Evolutionary conservation across 352 stramenopile genomes (phyloP), one percentile per base, ranked within the genome.

Genomic region (Pythium monospermum): DNA sequence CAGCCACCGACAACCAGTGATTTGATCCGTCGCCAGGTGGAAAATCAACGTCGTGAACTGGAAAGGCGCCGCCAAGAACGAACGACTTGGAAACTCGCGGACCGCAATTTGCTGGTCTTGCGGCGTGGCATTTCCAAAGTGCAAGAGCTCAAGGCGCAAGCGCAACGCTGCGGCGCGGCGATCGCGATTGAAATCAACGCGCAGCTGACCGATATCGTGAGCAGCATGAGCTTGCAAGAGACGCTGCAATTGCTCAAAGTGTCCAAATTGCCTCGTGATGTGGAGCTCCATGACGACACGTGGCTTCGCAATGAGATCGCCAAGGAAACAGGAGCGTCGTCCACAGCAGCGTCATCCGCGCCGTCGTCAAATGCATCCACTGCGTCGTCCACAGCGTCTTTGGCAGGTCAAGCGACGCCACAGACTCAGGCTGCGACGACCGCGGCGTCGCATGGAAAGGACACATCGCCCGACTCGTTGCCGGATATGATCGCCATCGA

Each of bases 131-230:
- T 94, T 23, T 73, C 73, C 12, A 76, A 75, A 2, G 84, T 71
- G 25, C 78, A 91, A 51, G 76, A 86, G 0, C 59, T 94, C 2
- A 91, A 88, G 50, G 58, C 64, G 2, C 59, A 69, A 18, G 83
- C 83, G 0, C 60, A 86, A 33, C 58, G 61, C 16, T 88, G 71
- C 43, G 79, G 75, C 27, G 77, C 77, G 13, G 81, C 61, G 6
- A 55, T 94, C 36, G 79, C 76, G 35, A 91, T 94, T 28, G 80
- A 94, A 50, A 66, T 94, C 0, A 87, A 82, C 38, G 68, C 78
- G 2, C 73, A 87, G 47, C 58, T 85, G 26, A 94, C 80, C 1
- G 83, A 94, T 43, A 78, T 94, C 41, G 73, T 94, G 30, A 89
- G 77, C 46, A 75, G 64, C 0, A 84, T 91, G 75, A 76, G 53